Conservation (phyloP, 2,329 filamentous ascomycete genomes). For the Aureobasidium musti region DNA sequence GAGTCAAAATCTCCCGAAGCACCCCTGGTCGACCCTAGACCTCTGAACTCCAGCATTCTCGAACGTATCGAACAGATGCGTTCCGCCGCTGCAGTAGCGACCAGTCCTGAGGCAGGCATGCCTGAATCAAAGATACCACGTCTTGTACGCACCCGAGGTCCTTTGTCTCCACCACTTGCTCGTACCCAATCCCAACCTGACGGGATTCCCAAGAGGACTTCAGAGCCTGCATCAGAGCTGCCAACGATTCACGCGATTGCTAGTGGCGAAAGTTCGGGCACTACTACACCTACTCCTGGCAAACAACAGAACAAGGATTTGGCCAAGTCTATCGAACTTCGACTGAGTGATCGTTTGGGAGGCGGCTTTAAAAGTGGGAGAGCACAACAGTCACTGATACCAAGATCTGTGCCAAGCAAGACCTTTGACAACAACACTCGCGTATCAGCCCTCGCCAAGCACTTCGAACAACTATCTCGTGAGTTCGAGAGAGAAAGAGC, state of each 20-base stretch:
- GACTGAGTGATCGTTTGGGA: slow-evolving; percentile 71
- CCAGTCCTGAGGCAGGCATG: slow-evolving; percentile 33
- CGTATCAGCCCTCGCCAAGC: slow-evolving; percentile 88
- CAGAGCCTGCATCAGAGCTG: slow-evolving; percentile 15
- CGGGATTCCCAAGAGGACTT: slow-evolving; percentile 36
- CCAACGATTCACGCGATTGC: slow-evolving; percentile 28
- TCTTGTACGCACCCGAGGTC: slow-evolving; percentile 39
- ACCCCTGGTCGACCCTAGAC: slow-evolving; percentile 40
- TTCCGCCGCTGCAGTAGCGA: slow-evolving; percentile 36
- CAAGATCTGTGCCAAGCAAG: slow-evolving; percentile 74
- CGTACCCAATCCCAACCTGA: slow-evolving; percentile 56
- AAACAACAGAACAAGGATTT: slow-evolving; percentile 40
- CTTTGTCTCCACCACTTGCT: slow-evolving; percentile 51
- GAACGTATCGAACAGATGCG: slow-evolving; percentile 45
- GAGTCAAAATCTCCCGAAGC: slow-evolving; percentile 33
- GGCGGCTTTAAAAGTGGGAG: slow-evolving; percentile 64
- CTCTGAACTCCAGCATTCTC: slow-evolving; percentile 41
- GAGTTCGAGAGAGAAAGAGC: slow-evolving; percentile 96
- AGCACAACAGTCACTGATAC: slow-evolving; percentile 71
- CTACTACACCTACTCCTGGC: slow-evolving; percentile 26
- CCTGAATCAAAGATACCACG: slow-evolving; percentile 42
- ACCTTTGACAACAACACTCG: slow-evolving; percentile 60
- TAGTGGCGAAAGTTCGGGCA: slow-evolving; percentile 28
- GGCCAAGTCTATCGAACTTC: slow-evolving; percentile 63
- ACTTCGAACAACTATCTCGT: slow-evolving; percentile 94